Evolutionary conservation across 371 early-diverging fungal genomes (phyloP).

Genomic region (Hamiltosporidium tvaerminnensis): DNA sequence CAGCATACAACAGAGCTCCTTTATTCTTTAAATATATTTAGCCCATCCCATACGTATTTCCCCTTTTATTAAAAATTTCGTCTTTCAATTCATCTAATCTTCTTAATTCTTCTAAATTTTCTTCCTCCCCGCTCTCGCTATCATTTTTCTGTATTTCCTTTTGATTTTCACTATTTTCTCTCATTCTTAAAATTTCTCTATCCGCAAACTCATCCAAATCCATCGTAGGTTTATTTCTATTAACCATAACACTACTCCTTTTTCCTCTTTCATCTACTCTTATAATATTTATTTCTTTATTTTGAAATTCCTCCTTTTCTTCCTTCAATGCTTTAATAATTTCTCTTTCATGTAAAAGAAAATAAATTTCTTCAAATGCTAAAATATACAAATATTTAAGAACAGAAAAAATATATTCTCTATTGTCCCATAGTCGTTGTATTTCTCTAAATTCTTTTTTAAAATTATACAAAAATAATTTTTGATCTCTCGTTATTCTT

Average conservation of each 20-base stretch:
- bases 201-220: constrained; percentile 29
- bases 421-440: constrained; percentile 25
- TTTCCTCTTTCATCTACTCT: constrained; percentile 3
- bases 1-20: too few species aligned
- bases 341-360: constrained; percentile 6
- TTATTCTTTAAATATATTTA: too few species aligned
- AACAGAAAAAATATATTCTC: constrained; percentile 12
- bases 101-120: neutral
- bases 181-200: neutral
- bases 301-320: neutral
- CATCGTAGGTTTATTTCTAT: constrained; percentile 32
- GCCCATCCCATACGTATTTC: too few species aligned
- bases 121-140: neutral
- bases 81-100: neutral
- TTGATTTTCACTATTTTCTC: neutral
- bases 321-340: neutral
- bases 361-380: constrained; percentile 8
- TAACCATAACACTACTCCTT: constrained; percentile 7
- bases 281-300: constrained; percentile 6
- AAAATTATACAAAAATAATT: constrained; percentile 6
- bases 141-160: neutral
- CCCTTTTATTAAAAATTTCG: neutral
- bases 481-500: constrained; percentile 4
- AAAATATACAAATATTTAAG: constrained; percentile 25
- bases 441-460: constrained; percentile 9